phyloP scores from a whole-genome alignment of 345 rosid genomes.

The Arabis alpina region DNA sequence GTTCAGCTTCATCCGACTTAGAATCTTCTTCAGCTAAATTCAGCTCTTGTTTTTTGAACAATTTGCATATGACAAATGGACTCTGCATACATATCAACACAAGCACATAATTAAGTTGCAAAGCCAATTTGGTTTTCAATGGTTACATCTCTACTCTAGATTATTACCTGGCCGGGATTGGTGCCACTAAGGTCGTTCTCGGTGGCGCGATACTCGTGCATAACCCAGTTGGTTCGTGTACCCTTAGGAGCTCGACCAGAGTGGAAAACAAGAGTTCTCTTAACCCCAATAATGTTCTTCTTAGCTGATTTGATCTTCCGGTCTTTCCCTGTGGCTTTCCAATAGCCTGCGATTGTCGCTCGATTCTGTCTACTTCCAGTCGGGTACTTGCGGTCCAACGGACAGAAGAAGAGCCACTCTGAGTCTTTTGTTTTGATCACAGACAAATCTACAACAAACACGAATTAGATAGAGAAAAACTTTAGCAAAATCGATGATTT shows the following conservation, averaged over 20 bases:
- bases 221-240: constrained; percentile 76
- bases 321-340: constrained; percentile 98
- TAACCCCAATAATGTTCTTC: constrained; percentile 64
- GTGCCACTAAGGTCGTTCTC: constrained; percentile 69
- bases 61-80: constrained; percentile 65
- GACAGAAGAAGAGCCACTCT: constrained; percentile 98
- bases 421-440: constrained; percentile 59
- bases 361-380: constrained; percentile 79
- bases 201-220: constrained; percentile 90
- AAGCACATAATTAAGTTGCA: constrained; percentile 26
- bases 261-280: constrained; percentile 92
- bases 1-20: constrained; percentile 49
- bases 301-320: constrained; percentile 59
- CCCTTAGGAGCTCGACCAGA: constrained; percentile 87
- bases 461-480: neutral
- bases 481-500: too few species aligned
- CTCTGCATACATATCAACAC: constrained; percentile 49
- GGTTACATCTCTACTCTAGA: neutral
- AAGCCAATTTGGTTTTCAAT: neutral
- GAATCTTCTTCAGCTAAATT: constrained; percentile 37
- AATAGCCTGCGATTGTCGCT: constrained; percentile 79
- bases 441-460: constrained; percentile 56
- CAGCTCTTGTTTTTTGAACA: constrained; percentile 71
- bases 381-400: constrained; percentile 87
- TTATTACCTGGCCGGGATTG: constrained; percentile 82